Evolutionary conservation across 352 stramenopile species (phyloP).

Genomic region (Blastocystis sp.): DNA sequence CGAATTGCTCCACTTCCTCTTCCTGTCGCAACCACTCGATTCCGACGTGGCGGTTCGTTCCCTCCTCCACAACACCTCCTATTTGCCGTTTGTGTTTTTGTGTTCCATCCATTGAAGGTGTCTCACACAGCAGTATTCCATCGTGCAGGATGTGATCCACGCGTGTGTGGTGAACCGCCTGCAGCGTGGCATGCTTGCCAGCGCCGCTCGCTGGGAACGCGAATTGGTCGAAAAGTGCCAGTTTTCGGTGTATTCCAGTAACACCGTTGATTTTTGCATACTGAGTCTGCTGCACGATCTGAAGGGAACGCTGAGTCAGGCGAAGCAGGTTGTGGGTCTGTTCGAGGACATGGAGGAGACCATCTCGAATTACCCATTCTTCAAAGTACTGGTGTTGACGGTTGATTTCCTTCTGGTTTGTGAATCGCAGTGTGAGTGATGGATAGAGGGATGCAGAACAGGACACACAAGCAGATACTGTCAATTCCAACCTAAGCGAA

Average conservation of each 20-base stretch:
- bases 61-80: slow-evolving; percentile 9
- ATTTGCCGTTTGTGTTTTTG: background rate
- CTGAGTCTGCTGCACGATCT: background rate
- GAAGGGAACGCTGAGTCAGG: background rate
- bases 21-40: background rate
- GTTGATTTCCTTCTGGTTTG: background rate
- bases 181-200: background rate
- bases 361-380: background rate
- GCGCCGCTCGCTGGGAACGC: slow-evolving; percentile 13
- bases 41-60: background rate
- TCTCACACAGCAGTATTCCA: background rate
- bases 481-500: background rate
- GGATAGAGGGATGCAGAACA: background rate
- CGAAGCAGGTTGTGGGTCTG: background rate
- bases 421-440: background rate
- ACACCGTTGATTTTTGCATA: background rate
- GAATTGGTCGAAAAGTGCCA: slow-evolving; percentile 5
- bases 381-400: background rate
- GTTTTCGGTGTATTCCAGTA: background rate
- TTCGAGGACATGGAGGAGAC: slow-evolving; percentile 2
- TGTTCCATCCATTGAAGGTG: background rate
- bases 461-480: background rate
- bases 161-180: background rate
- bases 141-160: background rate
- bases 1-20: background rate